Base-by-base conservation (phyloP, 1,284 basidiomycete species). In the Marasmius fiardii region DNA sequence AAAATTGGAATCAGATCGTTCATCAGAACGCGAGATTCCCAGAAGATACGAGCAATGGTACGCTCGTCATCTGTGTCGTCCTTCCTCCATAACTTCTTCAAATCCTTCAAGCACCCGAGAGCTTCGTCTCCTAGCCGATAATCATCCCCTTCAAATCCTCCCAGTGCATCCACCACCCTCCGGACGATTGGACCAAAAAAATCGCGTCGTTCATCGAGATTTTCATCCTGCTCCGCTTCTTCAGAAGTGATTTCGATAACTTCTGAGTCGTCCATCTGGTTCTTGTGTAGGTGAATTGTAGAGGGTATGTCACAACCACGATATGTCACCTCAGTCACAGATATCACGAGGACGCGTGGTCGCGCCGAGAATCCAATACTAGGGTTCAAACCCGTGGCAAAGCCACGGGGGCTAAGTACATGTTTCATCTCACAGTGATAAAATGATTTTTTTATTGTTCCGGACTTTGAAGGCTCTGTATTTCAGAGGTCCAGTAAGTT, bases 1-100 rank as follows among this genome's bases (percentile, higher is more conserved):
- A 98, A 76, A 54, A 98, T 90, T 14, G 91, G 89, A 11, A 97
- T 74, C 41, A 98, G 76, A 71, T 98, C 95, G 63, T 92, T 92
- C 26, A 81, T 76, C 18, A 97, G 81, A 34, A 96, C 80, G 20
- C 90, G 85, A 20, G 88, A 85, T 58, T 90, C 83, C 80, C 87
- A 90, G 69, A 97, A 90, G 57, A 97, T 90, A 50, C 94, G 85
- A 4, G 95, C 93, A 5, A 97, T 90, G 0, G 93, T 96, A 24
- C 95, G 83, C 68, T 95, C 93, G 67, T 97, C 95, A 69, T 98
- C 95, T 0, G 86, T 88, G 66, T 97, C 95, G 69, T 98, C 95
- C 68, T 93, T 91, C 49, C 95, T 76, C 95, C 95, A 98, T 48
- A 94, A 81, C 64, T 88, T 92, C 75, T 98, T 98, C 61, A 98